phyloP scores from a whole-genome alignment of 495 filamentous ascomycete species.

The Niebla homalea region DNA sequence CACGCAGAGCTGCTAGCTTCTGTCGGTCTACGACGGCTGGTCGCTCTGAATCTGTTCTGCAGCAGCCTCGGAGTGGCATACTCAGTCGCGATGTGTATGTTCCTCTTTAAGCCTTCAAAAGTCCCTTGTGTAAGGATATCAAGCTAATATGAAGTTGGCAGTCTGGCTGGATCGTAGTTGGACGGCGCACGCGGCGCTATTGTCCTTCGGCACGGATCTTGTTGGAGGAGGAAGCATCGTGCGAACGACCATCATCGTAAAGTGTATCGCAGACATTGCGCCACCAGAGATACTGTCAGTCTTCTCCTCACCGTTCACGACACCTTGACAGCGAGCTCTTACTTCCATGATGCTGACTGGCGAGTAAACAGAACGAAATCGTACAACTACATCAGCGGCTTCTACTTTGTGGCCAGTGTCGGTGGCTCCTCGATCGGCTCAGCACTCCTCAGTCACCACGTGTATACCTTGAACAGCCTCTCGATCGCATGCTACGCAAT shows the following conservation, averaged over 20 bases:
- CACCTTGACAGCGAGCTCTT: background rate
- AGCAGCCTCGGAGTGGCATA: too few species aligned
- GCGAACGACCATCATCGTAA: conserved; percentile 1
- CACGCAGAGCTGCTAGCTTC: too few species aligned
- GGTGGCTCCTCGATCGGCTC: conserved; percentile 9
- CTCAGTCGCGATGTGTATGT: too few species aligned
- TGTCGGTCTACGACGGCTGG: too few species aligned
- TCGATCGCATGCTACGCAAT: conserved; percentile 2
- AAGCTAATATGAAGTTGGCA: too few species aligned
- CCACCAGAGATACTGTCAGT: conserved; percentile 8
- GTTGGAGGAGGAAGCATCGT: background rate
- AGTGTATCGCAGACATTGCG: conserved; percentile 5
- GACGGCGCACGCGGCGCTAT: background rate
- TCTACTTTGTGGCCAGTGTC: conserved; percentile 9
- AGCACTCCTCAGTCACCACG: conserved; percentile 10
- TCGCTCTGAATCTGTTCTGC: too few species aligned
- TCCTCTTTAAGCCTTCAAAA: too few species aligned
- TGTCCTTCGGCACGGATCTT: background rate
- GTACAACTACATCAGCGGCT: conserved; percentile 12
- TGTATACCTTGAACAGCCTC: conserved; percentile 11
- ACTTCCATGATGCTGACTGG: background rate
- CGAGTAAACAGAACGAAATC: conserved; percentile 5
- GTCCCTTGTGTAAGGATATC: too few species aligned
- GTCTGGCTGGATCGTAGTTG: conserved; percentile 12
- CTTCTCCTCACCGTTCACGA: background rate